phyloP scores from a whole-genome alignment of 2,329 filamentous ascomycete species.

The Hysterium pulicare region DNA sequence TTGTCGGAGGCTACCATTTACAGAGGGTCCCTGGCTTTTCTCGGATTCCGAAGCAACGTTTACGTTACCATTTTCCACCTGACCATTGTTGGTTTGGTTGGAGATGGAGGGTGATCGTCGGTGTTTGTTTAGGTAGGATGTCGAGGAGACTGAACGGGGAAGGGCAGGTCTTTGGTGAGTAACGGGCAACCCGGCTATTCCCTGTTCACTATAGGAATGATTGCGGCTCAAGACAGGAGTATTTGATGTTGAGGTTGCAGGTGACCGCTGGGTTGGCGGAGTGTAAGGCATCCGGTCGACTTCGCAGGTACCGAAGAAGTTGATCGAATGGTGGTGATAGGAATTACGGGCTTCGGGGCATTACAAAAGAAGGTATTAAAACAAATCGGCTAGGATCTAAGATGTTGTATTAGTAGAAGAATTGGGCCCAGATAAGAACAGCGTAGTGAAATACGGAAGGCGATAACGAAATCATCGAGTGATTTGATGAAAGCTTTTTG shows the following conservation, averaged over 20 bases:
- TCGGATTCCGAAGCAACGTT: constrained; percentile 17
- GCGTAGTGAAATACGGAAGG: no score
- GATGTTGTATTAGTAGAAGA: no score
- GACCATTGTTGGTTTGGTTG: constrained; percentile 31
- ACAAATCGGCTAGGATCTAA: constrained; percentile 2
- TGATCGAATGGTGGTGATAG: constrained; percentile 29
- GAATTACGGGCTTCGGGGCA: constrained; percentile 39
- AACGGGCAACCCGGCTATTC: constrained; percentile 31
- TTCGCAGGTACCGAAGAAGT: constrained; percentile 28
- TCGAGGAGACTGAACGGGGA: constrained; percentile 57
- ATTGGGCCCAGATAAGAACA: no score
- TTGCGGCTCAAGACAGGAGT: constrained; percentile 50
- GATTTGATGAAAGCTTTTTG: no score
- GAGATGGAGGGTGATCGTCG: constrained; percentile 54
- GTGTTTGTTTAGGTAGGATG: constrained; percentile 60
- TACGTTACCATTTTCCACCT: constrained; percentile 19
- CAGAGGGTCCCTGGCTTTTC: constrained; percentile 26
- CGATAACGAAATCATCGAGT: no score
- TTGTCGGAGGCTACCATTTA: constrained; percentile 67
- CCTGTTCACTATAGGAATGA: constrained; percentile 48
- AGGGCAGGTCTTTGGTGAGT: constrained; percentile 43
- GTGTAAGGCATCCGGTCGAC: constrained; percentile 77
- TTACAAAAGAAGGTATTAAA: constrained; percentile 40
- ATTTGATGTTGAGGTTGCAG: constrained; percentile 53
- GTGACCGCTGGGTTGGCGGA: constrained; percentile 66